Percentiles rank a stretch among this genome's conserved stretches.
phyloP scores from a whole-genome alignment of 495 filamentous ascomycete genomes.

The Neurospora tetrasperma region DNA sequence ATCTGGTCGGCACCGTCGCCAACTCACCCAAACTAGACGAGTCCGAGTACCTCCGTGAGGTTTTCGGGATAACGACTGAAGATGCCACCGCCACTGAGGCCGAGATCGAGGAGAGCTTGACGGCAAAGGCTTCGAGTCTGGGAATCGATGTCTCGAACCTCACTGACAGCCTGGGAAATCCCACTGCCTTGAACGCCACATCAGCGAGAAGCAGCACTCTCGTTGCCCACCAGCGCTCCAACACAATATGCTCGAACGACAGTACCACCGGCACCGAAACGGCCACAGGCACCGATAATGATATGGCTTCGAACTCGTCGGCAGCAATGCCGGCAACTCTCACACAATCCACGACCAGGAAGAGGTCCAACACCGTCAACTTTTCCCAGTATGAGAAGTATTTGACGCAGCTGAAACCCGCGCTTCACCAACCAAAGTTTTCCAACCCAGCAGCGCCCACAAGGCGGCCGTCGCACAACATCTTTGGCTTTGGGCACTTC shows the following conservation, averaged over 20 bases:
- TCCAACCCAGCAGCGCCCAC: slow-evolving; percentile 8
- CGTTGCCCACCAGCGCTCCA: background rate
- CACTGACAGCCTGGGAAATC: background rate
- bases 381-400: slow-evolving; percentile 46
- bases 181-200: background rate
- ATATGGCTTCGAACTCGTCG: slow-evolving; percentile 7
- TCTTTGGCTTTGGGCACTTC: slow-evolving; percentile 23
- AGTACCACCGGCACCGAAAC: background rate
- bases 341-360: slow-evolving; percentile 19
- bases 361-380: slow-evolving; percentile 31
- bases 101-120: slow-evolving; percentile 28
- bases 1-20: background rate
- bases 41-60: slow-evolving; percentile 32
- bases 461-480: slow-evolving; percentile 16
- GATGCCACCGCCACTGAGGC: slow-evolving; percentile 27
- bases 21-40: slow-evolving; percentile 29
- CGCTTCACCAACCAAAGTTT: slow-evolving; percentile 29
- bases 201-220: background rate
- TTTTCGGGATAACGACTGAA: slow-evolving; percentile 22
- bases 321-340: slow-evolving; percentile 12
- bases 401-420: slow-evolving; percentile 31
- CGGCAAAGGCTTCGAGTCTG: slow-evolving; percentile 28
- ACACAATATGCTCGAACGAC: background rate
- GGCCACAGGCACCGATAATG: background rate
- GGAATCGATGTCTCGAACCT: slow-evolving; percentile 27